These are phyloP conservation scores for Dioscorea cayenensis DNA, from an alignment of 116 monocot species.

Conservation along the genomic window DNA sequence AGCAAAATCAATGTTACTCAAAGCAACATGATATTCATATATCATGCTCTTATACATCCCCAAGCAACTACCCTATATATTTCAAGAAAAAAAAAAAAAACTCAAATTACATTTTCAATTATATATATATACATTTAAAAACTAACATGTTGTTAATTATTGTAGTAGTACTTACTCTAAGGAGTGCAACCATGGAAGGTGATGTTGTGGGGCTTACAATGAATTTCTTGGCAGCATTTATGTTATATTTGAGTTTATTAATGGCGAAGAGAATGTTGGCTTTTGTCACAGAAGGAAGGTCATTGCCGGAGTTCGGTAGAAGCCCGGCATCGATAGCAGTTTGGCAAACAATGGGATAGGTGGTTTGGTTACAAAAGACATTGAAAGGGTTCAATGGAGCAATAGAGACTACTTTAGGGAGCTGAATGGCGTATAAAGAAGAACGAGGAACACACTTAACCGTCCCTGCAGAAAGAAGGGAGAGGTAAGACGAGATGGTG, in stretches of 20 bases:
- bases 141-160: neutral
- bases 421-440: neutral
- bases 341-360: too few relatives aligned
- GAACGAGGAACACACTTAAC: neutral
- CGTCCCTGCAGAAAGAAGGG: neutral
- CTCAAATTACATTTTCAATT: too few relatives aligned
- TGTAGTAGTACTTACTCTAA: neutral
- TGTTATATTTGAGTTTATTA: too few relatives aligned
- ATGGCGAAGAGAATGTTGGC: neutral
- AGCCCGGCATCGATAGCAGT: neutral
- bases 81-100: neutral
- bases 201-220: neutral
- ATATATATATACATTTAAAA: neutral
- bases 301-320: neutral
- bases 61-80: neutral
- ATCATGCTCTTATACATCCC: neutral
- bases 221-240: too few relatives aligned
- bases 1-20: neutral
- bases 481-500: neutral
- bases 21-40: neutral
- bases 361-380: neutral
- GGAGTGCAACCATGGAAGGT: neutral
- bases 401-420: constrained; percentile 1
- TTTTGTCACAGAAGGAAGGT: neutral
- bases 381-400: neutral